phyloP scores from a whole-genome alignment of 768 basidiomycete species.

The Scleroderma citrinum region DNA sequence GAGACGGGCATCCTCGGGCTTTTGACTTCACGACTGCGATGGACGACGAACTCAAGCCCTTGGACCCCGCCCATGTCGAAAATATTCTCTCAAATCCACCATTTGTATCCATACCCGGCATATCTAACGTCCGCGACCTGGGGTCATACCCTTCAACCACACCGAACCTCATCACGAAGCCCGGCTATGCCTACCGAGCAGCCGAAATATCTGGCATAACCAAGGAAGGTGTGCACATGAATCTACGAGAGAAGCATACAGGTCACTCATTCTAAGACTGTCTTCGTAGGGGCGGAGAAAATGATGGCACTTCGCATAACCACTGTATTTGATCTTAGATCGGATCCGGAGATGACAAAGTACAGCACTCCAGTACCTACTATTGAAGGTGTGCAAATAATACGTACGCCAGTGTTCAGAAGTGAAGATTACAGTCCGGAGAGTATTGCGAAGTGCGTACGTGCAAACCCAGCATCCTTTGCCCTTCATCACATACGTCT shows the following conservation, averaged over 20 bases:
- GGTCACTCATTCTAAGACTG: background rate
- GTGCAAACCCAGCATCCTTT: slow-evolving; percentile 13
- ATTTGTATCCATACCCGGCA: slow-evolving; percentile 65
- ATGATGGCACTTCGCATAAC: slow-evolving; percentile 58
- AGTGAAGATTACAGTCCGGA: slow-evolving; percentile 80
- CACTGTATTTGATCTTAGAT: slow-evolving; percentile 71
- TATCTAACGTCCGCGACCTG: slow-evolving; percentile 70
- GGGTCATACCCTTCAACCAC: slow-evolving; percentile 51
- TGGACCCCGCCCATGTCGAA: slow-evolving; percentile 61
- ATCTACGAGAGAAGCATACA: background rate
- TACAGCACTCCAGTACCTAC: slow-evolving; percentile 60
- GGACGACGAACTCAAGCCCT: slow-evolving; percentile 43
- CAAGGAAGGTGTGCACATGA: slow-evolving; percentile 48
- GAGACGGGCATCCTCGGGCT: background rate
- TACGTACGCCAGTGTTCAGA: slow-evolving; percentile 58
- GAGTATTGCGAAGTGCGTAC: slow-evolving; percentile 76
- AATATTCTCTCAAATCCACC: slow-evolving; percentile 63
- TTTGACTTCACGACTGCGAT: slow-evolving; percentile 15
- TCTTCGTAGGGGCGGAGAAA: slow-evolving; percentile 45
- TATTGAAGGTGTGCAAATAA: slow-evolving; percentile 57
- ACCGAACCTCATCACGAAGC: slow-evolving; percentile 49
- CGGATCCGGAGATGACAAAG: slow-evolving; percentile 72
- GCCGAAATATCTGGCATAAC: slow-evolving; percentile 71
- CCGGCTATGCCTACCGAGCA: slow-evolving; percentile 55
- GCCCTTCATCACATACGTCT: background rate